Base-by-base conservation (phyloP, 495 filamentous ascomycete species). In the Aspergillus heteromorphus region DNA sequence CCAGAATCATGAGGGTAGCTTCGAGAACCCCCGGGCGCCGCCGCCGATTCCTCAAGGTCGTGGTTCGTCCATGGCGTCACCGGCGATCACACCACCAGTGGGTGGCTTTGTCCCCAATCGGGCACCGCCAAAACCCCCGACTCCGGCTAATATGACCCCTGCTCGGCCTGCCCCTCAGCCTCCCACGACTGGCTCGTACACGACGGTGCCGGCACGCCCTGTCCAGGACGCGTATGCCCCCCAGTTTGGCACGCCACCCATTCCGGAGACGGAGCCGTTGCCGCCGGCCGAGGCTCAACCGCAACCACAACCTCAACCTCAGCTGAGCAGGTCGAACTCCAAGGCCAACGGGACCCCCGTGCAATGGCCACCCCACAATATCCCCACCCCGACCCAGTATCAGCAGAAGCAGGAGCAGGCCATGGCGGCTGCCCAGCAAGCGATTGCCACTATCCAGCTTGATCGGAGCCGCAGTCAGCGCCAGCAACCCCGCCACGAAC, bases 11-110 rank as follows among this genome's bases (percentile, higher is more conserved):
- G 87, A 92, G 73, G 85, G 86, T 51, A 97, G 91, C 75, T 98
- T 98, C 67, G 93, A 98, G 72, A 97, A 97, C 59, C 93, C 93
- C 40, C 83, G 93, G 53, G 87, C 92, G 8, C 89, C 93, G 14
- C 93, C 93, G 54, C 93, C 93, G 2, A 86, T 97, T 48, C 93
- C 93, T 53, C 23, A 27, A 7, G 3, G 4, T 27, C 76, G 83
- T 50, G 82, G 67, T 60, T 56, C 69, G 20, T 61, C 69, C n/a
- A 56, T 59, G 31, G 55, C 36, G 7, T 20, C 57, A 1, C 59
- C 60, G 10, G 27, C 58, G 10, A 68, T 73, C 60, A 67, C 70
- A 27, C 69, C 70, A 17, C 61, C 68, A 6, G 31, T 68, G 20
- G 66, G 69, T 9, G 60, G 69, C 30, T 61, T 77, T 51, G 57